Evolutionary conservation across 352 stramenopile species (phyloP).

Genomic region (Pythium phragmitis): DNA sequence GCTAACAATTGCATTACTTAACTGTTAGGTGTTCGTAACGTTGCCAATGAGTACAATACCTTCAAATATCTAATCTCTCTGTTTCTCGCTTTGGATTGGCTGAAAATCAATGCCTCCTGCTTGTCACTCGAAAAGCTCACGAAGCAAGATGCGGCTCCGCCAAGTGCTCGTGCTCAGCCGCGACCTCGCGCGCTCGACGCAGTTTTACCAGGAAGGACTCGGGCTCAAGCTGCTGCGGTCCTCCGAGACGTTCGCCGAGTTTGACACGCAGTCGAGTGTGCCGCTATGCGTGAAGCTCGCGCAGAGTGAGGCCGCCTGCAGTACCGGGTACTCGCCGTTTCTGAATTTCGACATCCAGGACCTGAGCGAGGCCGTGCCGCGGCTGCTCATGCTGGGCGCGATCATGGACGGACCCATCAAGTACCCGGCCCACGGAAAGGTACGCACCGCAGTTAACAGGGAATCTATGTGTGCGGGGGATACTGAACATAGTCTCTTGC

Average conservation of each 20-base stretch:
- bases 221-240: constrained; percentile 68
- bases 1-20: constrained; percentile 1
- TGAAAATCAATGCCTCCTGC: background rate
- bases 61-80: background rate
- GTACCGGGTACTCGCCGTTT: constrained; percentile 88
- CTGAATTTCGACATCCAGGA: constrained; percentile 91
- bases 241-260: constrained; percentile 84
- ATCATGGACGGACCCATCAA: constrained; percentile 93
- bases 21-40: constrained; percentile 22
- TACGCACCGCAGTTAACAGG: constrained; percentile 19
- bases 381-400: constrained; percentile 82
- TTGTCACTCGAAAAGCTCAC: constrained; percentile 1
- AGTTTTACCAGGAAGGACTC: constrained; percentile 86
- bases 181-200: constrained; percentile 71
- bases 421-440: constrained; percentile 89
- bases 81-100: constrained; percentile 3
- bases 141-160: constrained; percentile 49
- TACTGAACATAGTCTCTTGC: background rate
- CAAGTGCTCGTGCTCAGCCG: constrained; percentile 85
- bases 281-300: constrained; percentile 81
- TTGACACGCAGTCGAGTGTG: constrained; percentile 59
- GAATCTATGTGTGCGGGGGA: background rate
- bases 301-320: constrained; percentile 82
- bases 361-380: constrained; percentile 83
- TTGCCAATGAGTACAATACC: constrained; percentile 2